These are phyloP conservation scores for Pseudoturritis turrita DNA, from an alignment of 345 rosid genomes.

Conservation along the genomic window DNA sequence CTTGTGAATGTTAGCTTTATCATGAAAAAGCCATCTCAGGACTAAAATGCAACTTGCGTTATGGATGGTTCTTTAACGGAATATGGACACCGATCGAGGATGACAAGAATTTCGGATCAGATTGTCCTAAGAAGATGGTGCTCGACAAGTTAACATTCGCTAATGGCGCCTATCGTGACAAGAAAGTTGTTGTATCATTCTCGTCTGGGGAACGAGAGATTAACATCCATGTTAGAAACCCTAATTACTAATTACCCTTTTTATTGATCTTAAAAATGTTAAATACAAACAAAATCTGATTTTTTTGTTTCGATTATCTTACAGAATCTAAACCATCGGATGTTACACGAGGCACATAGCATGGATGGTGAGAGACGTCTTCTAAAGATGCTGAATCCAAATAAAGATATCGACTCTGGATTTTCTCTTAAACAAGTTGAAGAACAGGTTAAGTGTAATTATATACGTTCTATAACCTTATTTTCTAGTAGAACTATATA, in stretches of 20 bases:
- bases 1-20: not conserved
- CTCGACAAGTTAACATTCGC: constrained; percentile 13
- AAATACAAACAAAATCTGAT: not conserved
- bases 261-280: not conserved
- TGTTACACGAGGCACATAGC: constrained; percentile 5
- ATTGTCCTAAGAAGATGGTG: not conserved
- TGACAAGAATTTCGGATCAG: not conserved
- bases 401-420: not conserved
- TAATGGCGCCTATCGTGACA: constrained; percentile 9
- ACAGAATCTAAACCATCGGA: constrained; percentile 16
- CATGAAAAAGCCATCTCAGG: not conserved
- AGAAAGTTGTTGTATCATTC: constrained; percentile 9
- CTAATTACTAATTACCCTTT: not conserved
- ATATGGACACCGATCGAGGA: not conserved
- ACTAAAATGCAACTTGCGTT: not conserved
- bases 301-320: not conserved
- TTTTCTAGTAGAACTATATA: not conserved
- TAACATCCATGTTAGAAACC: constrained; percentile 6
- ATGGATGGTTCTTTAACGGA: not conserved
- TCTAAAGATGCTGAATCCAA: constrained; percentile 7
- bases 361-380: constrained; percentile 7
- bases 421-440: not conserved
- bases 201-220: constrained; percentile 12
- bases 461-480: not conserved
- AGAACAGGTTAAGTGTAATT: not conserved